A percentile compares a stretch with the other conserved stretches of the same genome.
Conservation (phyloP, 2,329 filamentous ascomycete genomes). For the Alternaria incomplexa region DNA sequence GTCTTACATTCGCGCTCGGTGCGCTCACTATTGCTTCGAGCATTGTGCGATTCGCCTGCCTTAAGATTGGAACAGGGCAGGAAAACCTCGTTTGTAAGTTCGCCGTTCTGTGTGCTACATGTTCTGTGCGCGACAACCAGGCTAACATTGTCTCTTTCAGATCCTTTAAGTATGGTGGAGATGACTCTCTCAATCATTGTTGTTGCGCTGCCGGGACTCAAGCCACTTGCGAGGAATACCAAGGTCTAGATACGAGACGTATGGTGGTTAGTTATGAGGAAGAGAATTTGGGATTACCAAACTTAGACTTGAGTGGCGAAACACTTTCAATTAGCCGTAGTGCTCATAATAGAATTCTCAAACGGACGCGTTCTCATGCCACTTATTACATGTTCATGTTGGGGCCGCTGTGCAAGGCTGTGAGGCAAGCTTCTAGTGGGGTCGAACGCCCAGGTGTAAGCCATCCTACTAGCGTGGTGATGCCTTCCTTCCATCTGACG, state of each 20-base stretch:
- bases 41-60: constrained; percentile 24
- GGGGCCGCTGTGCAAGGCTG: neutral
- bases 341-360: neutral
- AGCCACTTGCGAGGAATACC: constrained; percentile 13
- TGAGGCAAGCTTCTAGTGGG: neutral
- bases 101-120: rapidly evolving
- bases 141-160: neutral
- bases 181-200: constrained; percentile 31
- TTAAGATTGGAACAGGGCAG: constrained; percentile 29
- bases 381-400: neutral
- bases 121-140: neutral
- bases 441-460: neutral
- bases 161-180: constrained; percentile 30
- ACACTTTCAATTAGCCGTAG: neutral
- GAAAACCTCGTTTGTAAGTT: constrained; percentile 35
- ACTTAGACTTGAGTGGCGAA: neutral
- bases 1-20: constrained; percentile 23
- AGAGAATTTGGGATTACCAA: too few relatives aligned
- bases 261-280: too few relatives aligned
- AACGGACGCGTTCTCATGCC: too few relatives aligned
- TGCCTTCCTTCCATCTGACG: neutral
- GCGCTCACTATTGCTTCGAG: constrained; percentile 24
- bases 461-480: neutral
- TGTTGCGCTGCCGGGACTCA: constrained; percentile 26
- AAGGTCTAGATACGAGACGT: neutral